These are phyloP conservation scores for Earliella scabrosa DNA, from an alignment of 1,284 basidiomycete genomes.

Conservation along the genomic window DNA sequence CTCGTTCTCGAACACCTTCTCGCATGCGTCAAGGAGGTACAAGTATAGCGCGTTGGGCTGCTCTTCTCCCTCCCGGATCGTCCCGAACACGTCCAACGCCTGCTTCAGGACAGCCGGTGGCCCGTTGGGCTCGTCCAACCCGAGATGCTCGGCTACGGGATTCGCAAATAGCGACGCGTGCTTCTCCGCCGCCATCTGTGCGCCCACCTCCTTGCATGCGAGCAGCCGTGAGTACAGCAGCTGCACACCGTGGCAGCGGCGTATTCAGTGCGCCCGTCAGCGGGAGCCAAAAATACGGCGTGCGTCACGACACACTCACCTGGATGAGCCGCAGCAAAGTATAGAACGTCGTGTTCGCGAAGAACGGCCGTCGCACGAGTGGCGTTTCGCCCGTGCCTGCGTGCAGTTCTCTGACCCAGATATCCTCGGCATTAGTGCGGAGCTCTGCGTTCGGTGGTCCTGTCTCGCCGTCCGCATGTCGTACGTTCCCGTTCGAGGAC, in stretches of 20 bases:
- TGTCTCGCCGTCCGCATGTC: neutral
- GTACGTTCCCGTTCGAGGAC: constrained; percentile 1
- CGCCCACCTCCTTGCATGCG: constrained; percentile 84
- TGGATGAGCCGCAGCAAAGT: constrained; percentile 87
- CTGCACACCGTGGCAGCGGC: constrained; percentile 47
- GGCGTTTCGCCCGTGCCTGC: constrained; percentile 37
- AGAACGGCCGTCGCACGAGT: constrained; percentile 66
- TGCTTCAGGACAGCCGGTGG: constrained; percentile 68
- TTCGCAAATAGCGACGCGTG: constrained; percentile 67
- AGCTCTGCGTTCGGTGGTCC: constrained; percentile 9
- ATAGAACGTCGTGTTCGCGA: constrained; percentile 94
- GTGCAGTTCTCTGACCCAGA: constrained; percentile 61
- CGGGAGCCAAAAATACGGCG: neutral
- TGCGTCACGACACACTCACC: constrained; percentile 51
- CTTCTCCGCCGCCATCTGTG: constrained; percentile 60
- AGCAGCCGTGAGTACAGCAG: constrained; percentile 89
- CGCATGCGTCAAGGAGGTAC: constrained; percentile 90
- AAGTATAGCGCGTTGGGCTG: constrained; percentile 75
- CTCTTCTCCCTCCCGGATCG: constrained; percentile 37
- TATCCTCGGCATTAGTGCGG: constrained; percentile 45
- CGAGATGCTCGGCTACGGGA: constrained; percentile 73
- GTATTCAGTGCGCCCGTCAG: constrained; percentile 12
- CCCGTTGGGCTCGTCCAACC: constrained; percentile 78
- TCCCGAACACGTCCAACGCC: constrained; percentile 59
- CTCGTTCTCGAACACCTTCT: constrained; percentile 93